Evolutionary conservation across 345 rosid species (phyloP).

Genomic region (Sapria himalayana): DNA sequence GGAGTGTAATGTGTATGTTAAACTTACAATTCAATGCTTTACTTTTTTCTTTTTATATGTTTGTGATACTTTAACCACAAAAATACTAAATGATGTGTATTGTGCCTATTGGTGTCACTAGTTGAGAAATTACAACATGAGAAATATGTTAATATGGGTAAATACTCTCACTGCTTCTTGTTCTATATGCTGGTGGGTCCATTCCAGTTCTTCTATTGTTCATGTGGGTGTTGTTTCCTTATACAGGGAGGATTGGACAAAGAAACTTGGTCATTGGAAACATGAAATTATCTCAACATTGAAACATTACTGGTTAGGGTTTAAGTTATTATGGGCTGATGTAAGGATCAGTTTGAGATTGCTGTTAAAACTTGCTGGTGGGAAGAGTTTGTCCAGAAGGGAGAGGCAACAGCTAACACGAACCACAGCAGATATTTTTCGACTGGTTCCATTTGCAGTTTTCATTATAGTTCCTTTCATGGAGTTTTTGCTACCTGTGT

Average conservation of each 20-base stretch:
- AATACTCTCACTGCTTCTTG: too few relatives aligned
- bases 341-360: slow-evolving; percentile 47
- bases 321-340: slow-evolving; percentile 43
- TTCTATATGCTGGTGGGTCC: too few relatives aligned
- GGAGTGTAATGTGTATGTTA: too few relatives aligned
- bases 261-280: slow-evolving; percentile 41
- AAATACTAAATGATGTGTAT: too few relatives aligned
- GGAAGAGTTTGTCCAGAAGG: slow-evolving; percentile 64
- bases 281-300: slow-evolving; percentile 35
- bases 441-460: slow-evolving; percentile 69
- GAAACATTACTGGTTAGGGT: slow-evolving; percentile 64
- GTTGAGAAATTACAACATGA: too few relatives aligned
- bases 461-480: slow-evolving; percentile 57
- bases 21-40: too few relatives aligned
- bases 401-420: slow-evolving; percentile 83
- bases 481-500: slow-evolving; percentile 57
- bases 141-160: too few relatives aligned
- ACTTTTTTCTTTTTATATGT: too few relatives aligned
- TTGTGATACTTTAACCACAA: too few relatives aligned
- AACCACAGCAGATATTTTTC: slow-evolving; percentile 81
- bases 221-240: slow-evolving; percentile 5
- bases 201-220: too few relatives aligned
- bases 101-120: too few relatives aligned
- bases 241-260: slow-evolving; percentile 56
- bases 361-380: slow-evolving; percentile 43